Base-by-base conservation (phyloP, 306 rosid species). In the Vicia sativa region DNA sequence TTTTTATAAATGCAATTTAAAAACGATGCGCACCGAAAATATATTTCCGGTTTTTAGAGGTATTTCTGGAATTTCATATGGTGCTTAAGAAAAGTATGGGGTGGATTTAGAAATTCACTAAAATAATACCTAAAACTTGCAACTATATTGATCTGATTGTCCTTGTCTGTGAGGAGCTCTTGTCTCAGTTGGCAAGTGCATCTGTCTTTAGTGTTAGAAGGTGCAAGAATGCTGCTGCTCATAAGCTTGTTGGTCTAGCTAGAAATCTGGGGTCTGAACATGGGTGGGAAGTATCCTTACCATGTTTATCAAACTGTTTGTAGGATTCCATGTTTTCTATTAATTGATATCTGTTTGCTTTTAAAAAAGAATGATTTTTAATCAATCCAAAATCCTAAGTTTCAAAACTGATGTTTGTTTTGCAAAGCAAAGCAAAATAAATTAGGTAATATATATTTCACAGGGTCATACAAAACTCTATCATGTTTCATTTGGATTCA, bases 401-500 rank as follows among this genome's bases (percentile, higher is more conserved):
- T 59, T 35, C 9, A 35, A 59, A 35, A 57, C 11, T 57, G 64
- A 31, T 52, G 58, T 34, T 34, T 58, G 23, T 31, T 62, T 39
- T 62, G 35, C 37, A 62, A 39, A 3, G 35, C 37, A 62, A 39
- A 3, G 23, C 50, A 62, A 39, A 38, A 11, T 6, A 61, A 60
- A 38, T 38, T 48, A 14, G 23, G 55, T n/a, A 6, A 28, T 14
- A 34, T 54, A 11, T 13, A 44, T 71, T 52, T 60, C 60, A 15
- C 11, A 16, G 38, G 38, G 26, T 57, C 62, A 5, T 63, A 13
- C 10, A 45, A 56, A 64, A 54, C 9, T 28, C 48, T 41, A 8
- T 52, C 45, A 16, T 46, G 23, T 64, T 67, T 74, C 58, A 11
- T 68, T 70, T 52, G 69, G 13, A 26, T 43, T 62, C 39, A 31